Conservation (phyloP, 2,329 filamentous ascomycete genomes). For the Pseudogymnoascus sp. region DNA sequence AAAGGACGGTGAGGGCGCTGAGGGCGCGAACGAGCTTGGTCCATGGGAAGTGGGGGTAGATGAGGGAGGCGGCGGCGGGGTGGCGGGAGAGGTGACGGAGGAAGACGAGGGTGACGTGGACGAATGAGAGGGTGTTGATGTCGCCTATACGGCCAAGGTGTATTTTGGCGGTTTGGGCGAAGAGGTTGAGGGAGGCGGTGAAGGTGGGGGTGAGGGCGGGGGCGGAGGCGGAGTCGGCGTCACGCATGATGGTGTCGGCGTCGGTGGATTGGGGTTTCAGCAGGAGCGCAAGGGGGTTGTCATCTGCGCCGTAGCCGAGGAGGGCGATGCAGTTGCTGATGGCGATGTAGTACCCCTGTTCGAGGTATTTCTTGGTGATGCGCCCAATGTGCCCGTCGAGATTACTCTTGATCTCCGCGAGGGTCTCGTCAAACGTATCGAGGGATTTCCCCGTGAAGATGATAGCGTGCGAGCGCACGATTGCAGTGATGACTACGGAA, state of each 20-base stretch:
- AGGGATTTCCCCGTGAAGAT: slow-evolving; percentile 50
- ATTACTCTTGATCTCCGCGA: slow-evolving; percentile 44
- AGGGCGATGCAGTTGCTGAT: slow-evolving; percentile 38
- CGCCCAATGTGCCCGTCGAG: slow-evolving; percentile 53
- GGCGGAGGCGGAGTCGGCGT: not conserved
- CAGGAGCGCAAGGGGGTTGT: slow-evolving; percentile 15
- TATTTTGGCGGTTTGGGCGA: slow-evolving; percentile 20
- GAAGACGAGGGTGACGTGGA: slow-evolving; percentile 28
- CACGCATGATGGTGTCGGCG: not conserved
- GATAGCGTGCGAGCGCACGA: slow-evolving; percentile 58
- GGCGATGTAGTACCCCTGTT: slow-evolving; percentile 50
- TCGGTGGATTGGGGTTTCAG: not conserved
- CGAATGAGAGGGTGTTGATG: slow-evolving; percentile 27
- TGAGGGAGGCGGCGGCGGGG: slow-evolving; percentile 19
- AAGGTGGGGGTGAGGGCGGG: not conserved
- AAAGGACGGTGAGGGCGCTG: slow-evolving; percentile 22
- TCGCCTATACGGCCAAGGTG: slow-evolving; percentile 25
- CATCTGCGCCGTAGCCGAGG: slow-evolving; percentile 27
- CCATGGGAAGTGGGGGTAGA: slow-evolving; percentile 26
- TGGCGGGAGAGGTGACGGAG: slow-evolving; percentile 21
- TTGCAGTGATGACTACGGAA: slow-evolving; percentile 49
- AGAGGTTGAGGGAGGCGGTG: slow-evolving; percentile 14
- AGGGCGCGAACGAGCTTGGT: slow-evolving; percentile 20
- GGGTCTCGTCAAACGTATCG: slow-evolving; percentile 42
- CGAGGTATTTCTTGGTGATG: slow-evolving; percentile 40